phyloP scores from a whole-genome alignment of 2,329 filamentous ascomycete species.

The Fusarium domesticum region DNA sequence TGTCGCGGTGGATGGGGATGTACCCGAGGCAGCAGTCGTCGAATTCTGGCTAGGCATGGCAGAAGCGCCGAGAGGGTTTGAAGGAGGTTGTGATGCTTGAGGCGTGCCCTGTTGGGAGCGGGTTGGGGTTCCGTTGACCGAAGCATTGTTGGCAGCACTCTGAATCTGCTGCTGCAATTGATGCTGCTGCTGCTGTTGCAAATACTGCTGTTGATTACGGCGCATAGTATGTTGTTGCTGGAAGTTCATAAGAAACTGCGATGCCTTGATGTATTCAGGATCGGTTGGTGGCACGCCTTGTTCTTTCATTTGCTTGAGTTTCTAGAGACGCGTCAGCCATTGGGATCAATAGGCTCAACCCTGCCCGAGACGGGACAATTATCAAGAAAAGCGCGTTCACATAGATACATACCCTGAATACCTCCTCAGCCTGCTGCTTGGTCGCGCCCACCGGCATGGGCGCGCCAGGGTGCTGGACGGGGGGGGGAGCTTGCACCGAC shows the following conservation, averaged over 20 bases:
- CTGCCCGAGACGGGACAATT: no score
- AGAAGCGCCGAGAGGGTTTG: conserved; percentile 38
- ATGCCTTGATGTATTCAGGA: conserved; percentile 81
- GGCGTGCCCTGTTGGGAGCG: conserved; percentile 40
- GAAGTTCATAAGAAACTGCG: conserved; percentile 70
- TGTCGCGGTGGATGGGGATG: conserved; percentile 28
- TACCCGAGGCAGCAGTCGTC: conserved; percentile 33
- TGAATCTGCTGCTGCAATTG: conserved; percentile 53
- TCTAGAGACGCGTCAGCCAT: conserved; percentile 51
- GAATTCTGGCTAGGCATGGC: conserved; percentile 36
- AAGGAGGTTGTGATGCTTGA: conserved; percentile 32
- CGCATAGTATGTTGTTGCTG: conserved; percentile 63
- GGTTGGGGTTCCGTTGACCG: conserved; percentile 48
- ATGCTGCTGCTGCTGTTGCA: conserved; percentile 48
- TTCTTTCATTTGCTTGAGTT: conserved; percentile 85
- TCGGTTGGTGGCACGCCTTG: conserved; percentile 77
- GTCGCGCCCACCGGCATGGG: conserved; percentile 66
- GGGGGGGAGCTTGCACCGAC: conserved; percentile 71
- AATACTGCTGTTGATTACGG: conserved; percentile 43
- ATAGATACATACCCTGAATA: conserved; percentile 56
- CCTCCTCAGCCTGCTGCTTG: conserved; percentile 74
- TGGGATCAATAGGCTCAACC: not conserved
- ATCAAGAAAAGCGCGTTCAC: conserved; percentile 2
- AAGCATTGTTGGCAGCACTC: conserved; percentile 52
- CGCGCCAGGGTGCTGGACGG: conserved; percentile 63